Evolutionary conservation across 805 yeast genomes (phyloP), one percentile per base, ranked within the genome.

Genomic region (Ogataea corticis): DNA sequence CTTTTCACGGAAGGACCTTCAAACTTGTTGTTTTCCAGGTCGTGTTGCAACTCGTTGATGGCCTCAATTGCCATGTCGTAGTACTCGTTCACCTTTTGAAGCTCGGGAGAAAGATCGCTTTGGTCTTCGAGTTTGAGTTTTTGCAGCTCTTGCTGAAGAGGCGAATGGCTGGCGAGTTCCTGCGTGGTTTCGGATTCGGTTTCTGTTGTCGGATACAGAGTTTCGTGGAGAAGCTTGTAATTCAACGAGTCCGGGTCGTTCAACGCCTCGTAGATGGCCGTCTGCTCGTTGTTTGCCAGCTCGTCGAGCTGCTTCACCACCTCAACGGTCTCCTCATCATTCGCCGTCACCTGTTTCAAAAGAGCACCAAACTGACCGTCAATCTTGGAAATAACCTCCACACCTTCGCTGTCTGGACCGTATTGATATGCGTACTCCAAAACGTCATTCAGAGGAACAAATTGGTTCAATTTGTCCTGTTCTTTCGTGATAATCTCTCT

Each of bases 21-120:
- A 33, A 56, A 51, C n/a, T 52, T 52, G 35, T 57, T 57, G 14
- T 49, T 51, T 33, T 57, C 54, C 23, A 62, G 41, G 27, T 67
- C 68, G 10, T 43, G 40, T 45, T 58, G 58, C 36, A 63, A 42
- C 46, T 67, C 68, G 23, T 52, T 49, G 38, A 65, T 55, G 1
- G 61, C 61, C 33, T 55, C 51, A 25, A 65, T 41, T 31, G 62
- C 52, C 38, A 55, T 27, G 45, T 67, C 70, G 47, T 59, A 67
- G 31, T 52, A 46, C 36, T 58, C 49, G 47, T 66, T 65, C 34
- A 61, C 52, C 30, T 50, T 35, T 12, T 39, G 41, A 31, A 57
- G 57, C 15, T 62, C 63, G 12, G 36, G 43, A 9, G 57, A 19
- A 16, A 60, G 42, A 4, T 39, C 25, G 7, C 54, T 34, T 45